These are phyloP conservation scores for Ustilago loliicola DNA, from an alignment of 1,284 basidiomycete genomes.

Conservation along the genomic window DNA sequence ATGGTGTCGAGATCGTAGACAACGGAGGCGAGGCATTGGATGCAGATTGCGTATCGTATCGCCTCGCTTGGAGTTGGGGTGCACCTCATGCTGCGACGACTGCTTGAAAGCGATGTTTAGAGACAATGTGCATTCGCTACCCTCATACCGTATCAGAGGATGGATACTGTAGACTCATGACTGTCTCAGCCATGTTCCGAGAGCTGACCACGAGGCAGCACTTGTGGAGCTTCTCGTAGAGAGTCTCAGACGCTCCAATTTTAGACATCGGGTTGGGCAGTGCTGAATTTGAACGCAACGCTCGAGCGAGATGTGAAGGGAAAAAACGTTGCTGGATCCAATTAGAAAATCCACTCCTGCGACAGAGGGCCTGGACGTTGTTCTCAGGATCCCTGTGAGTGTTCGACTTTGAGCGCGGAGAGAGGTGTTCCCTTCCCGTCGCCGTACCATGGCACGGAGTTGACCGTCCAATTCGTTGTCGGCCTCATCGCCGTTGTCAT, in stretches of 20 bases:
- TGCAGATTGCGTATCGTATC: constrained; percentile 2
- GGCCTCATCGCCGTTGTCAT: background rate
- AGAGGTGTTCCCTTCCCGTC: background rate
- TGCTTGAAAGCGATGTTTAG: background rate
- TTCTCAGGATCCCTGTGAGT: no score
- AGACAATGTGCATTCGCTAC: background rate
- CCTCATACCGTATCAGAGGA: no score
- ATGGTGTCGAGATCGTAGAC: constrained; percentile 8
- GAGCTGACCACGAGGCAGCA: background rate
- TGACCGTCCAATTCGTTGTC: background rate
- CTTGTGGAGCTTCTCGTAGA: no score
- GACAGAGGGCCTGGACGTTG: no score
- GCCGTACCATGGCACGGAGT: no score
- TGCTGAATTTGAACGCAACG: background rate
- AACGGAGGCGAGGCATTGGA: constrained; percentile 6
- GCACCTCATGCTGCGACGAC: background rate
- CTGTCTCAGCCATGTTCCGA: background rate
- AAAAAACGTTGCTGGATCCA: no score
- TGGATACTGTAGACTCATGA: no score
- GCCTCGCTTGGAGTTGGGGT: background rate
- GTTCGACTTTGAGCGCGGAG: no score
- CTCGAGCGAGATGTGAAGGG: no score
- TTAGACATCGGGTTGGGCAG: background rate
- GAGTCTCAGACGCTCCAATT: no score
- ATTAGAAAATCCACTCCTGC: no score